Percentiles rank a stretch among this genome's conserved stretches.
phyloP scores from a whole-genome alignment of 352 stramenopile species.

The Globisporangium nagaii region DNA sequence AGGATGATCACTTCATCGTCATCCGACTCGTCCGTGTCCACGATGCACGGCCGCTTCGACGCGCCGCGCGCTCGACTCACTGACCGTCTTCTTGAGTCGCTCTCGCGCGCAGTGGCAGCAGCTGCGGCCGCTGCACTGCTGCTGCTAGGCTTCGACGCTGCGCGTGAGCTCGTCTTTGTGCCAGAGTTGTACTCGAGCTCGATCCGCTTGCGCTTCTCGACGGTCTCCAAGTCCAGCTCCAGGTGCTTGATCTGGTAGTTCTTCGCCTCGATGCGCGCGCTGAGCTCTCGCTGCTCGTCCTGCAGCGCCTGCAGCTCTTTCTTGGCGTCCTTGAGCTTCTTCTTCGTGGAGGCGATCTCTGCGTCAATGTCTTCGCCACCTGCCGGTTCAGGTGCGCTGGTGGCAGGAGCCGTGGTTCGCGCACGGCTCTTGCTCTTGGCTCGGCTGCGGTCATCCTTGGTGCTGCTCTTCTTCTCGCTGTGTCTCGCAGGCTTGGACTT shows the following conservation, averaged over 20 bases:
- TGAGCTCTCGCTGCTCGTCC: conserved; percentile 25
- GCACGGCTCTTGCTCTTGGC: conserved; percentile 18
- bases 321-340: conserved; percentile 37
- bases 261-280: conserved; percentile 39
- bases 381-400: neutral
- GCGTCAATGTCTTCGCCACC: conserved; percentile 36
- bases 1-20: conserved; percentile 51
- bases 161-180: conserved; percentile 3
- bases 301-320: conserved; percentile 37
- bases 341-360: conserved; percentile 38
- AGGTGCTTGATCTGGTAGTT: conserved; percentile 65
- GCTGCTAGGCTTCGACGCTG: too few species aligned
- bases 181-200: conserved; percentile 22
- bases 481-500: neutral
- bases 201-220: conserved; percentile 51
- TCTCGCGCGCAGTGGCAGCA: neutral
- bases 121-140: neutral
- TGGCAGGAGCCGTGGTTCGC: neutral
- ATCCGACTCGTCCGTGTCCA: conserved; percentile 60
- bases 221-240: conserved; percentile 50
- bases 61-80: conserved; percentile 19
- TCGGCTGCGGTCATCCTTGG: conserved; percentile 12
- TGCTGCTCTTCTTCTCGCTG: conserved; percentile 18
- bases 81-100: conserved; percentile 21
- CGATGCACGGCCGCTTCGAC: conserved; percentile 54